Evolutionary conservation across 345 rosid species (phyloP).

Genomic region (Eucalyptus leucophloia): DNA sequence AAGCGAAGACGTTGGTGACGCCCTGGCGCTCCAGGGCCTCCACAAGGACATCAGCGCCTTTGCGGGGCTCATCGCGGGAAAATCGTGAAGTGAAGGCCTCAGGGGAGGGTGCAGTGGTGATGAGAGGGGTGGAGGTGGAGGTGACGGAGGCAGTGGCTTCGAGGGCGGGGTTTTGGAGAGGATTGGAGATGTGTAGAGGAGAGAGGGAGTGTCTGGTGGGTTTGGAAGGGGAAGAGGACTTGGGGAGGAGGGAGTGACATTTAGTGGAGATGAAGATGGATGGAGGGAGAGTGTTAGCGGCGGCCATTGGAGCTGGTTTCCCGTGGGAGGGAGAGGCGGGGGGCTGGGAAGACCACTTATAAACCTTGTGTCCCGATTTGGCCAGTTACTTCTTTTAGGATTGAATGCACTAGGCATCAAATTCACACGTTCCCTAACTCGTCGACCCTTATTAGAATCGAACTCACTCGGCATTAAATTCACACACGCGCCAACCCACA

Average conservation of each 20-base stretch:
- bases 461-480: too few species aligned
- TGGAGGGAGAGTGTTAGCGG: neutral
- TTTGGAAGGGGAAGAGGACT: neutral
- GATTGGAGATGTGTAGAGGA: slow-evolving; percentile 1
- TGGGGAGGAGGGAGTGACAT: neutral
- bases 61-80: slow-evolving; percentile 59
- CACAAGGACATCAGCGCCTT: slow-evolving; percentile 88
- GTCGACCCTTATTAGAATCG: too few species aligned
- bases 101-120: slow-evolving; percentile 4
- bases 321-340: too few species aligned
- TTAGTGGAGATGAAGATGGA: neutral
- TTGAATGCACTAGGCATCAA: too few species aligned
- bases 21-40: slow-evolving; percentile 90
- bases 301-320: too few species aligned
- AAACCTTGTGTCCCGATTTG: too few species aligned
- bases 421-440: too few species aligned
- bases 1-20: slow-evolving; percentile 72
- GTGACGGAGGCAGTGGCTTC: slow-evolving; percentile 8
- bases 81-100: slow-evolving; percentile 24
- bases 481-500: too few species aligned
- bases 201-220: neutral
- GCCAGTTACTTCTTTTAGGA: too few species aligned
- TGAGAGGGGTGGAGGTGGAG: slow-evolving; percentile 6
- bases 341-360: too few species aligned
- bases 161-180: slow-evolving; percentile 13